Conservation (phyloP, 495 filamentous ascomycete genomes). For the Annulohypoxylon moriforme region DNA sequence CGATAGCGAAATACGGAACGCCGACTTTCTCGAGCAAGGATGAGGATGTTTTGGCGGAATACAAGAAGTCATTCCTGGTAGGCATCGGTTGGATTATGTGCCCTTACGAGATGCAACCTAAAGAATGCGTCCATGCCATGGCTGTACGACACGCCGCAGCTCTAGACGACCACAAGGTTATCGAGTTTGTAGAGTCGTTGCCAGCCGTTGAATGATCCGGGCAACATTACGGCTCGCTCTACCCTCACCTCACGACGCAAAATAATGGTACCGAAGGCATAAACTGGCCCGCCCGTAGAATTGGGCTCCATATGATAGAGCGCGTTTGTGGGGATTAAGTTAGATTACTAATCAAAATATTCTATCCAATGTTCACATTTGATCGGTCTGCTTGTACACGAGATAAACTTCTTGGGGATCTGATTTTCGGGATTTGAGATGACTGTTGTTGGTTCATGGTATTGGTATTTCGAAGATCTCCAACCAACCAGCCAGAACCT, state of each 20-base stretch:
- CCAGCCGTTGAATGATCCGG: slow-evolving; percentile 1
- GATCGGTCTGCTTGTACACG: neutral
- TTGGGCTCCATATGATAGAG: neutral
- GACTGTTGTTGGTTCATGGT: neutral
- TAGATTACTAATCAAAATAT: slow-evolving; percentile 4
- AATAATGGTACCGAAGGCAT: neutral
- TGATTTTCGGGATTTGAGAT: neutral
- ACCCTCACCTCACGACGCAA: neutral
- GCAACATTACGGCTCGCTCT: neutral
- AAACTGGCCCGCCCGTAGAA: neutral
- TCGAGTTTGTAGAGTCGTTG: slow-evolving; percentile 22
- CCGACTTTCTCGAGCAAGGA: slow-evolving; percentile 45
- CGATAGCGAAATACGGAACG: slow-evolving; percentile 35
- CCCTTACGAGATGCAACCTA: slow-evolving; percentile 22
- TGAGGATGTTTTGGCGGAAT: slow-evolving; percentile 42
- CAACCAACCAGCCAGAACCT: too few species aligned
- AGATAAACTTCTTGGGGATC: slow-evolving; percentile 2
- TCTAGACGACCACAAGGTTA: slow-evolving; percentile 23
- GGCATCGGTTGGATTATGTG: slow-evolving; percentile 31
- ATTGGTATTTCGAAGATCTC: slow-evolving; percentile 6
- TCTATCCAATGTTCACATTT: neutral
- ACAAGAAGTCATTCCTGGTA: slow-evolving; percentile 26
- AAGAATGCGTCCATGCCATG: slow-evolving; percentile 22
- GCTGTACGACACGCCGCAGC: slow-evolving; percentile 11
- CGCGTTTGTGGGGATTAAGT: neutral